Conservation (phyloP, 805 yeast species). For the Metschnikowia kofuensis region DNA sequence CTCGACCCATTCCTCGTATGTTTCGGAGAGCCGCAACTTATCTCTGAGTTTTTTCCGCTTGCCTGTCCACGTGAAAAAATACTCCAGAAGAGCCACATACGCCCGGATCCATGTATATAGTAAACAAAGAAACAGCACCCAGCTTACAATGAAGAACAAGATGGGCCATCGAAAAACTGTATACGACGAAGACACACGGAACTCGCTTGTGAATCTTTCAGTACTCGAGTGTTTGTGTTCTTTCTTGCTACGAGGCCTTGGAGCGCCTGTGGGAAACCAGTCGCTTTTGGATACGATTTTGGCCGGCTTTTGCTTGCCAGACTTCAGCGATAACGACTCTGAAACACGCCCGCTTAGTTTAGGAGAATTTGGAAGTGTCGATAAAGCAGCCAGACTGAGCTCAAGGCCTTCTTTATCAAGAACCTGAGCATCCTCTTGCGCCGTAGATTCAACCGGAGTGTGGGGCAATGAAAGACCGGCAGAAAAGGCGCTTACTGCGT, state of each 20-base stretch:
- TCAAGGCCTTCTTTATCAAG: conserved; percentile 4
- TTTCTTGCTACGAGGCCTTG: conserved; percentile 5
- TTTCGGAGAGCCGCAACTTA: conserved; percentile 45
- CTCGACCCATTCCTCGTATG: conserved; percentile 60
- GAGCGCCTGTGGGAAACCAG: conserved; percentile 26
- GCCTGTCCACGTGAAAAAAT: conserved; percentile 59
- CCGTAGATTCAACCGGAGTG: neutral
- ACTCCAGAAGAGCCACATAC: conserved; percentile 63
- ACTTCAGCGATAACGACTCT: neutral
- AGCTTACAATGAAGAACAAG: conserved; percentile 46
- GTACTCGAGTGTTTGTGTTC: conserved; percentile 6
- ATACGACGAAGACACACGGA: conserved; percentile 33
- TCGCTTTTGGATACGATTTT: conserved; percentile 24
- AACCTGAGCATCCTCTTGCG: conserved; percentile 6
- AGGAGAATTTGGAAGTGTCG: conserved; percentile 7
- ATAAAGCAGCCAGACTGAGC: conserved; percentile 7
- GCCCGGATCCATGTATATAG: conserved; percentile 53
- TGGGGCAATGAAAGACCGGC: conserved; percentile 10
- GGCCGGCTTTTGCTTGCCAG: conserved; percentile 13
- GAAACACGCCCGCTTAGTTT: neutral
- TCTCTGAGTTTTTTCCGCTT: conserved; percentile 48
- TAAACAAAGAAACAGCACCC: conserved; percentile 51
- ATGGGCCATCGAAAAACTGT: conserved; percentile 64
- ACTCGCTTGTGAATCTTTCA: conserved; percentile 31
- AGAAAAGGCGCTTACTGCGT: conserved; percentile 1